Evolutionary conservation across 768 basidiomycete genomes (phyloP).

Genomic region (Xerocomellus amylosporus): DNA sequence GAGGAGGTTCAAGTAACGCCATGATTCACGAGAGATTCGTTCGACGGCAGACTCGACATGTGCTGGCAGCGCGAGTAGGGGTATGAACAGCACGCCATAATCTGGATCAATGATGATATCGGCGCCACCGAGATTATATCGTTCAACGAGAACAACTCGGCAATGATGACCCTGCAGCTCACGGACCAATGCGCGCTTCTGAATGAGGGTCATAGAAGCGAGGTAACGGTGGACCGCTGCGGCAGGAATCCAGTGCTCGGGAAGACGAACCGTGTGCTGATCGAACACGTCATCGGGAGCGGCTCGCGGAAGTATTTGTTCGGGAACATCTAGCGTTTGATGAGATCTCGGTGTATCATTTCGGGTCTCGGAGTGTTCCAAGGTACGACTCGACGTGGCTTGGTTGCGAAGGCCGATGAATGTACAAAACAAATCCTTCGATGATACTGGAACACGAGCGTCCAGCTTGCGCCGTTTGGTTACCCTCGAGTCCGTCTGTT

Average conservation of each 20-base stretch:
- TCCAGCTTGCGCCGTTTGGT: constrained; percentile 29
- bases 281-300: constrained; percentile 43
- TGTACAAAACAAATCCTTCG: constrained; percentile 24
- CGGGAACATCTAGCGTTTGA: constrained; percentile 3
- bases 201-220: constrained; percentile 64
- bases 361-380: constrained; percentile 11
- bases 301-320: constrained; percentile 20
- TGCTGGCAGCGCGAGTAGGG: constrained; percentile 48
- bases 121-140: constrained; percentile 53
- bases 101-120: constrained; percentile 69
- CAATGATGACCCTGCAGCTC: constrained; percentile 45
- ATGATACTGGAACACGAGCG: constrained; percentile 21
- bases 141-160: constrained; percentile 60
- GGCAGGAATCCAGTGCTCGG: constrained; percentile 33
- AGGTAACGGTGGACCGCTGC: constrained; percentile 56
- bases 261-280: constrained; percentile 44
- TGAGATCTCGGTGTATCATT: constrained; percentile 9
- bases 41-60: constrained; percentile 44
- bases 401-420: constrained; percentile 29
- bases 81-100: constrained; percentile 51
- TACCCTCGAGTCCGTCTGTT: neutral
- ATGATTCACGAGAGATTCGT: constrained; percentile 54
- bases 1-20: constrained; percentile 54
- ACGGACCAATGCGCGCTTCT: constrained; percentile 60
- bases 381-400: neutral